Percentiles rank a stretch among this genome's conserved stretches.
These are phyloP conservation scores for Barnettozyma populi DNA, from an alignment of 805 yeast genomes.

Conservation along the genomic window DNA sequence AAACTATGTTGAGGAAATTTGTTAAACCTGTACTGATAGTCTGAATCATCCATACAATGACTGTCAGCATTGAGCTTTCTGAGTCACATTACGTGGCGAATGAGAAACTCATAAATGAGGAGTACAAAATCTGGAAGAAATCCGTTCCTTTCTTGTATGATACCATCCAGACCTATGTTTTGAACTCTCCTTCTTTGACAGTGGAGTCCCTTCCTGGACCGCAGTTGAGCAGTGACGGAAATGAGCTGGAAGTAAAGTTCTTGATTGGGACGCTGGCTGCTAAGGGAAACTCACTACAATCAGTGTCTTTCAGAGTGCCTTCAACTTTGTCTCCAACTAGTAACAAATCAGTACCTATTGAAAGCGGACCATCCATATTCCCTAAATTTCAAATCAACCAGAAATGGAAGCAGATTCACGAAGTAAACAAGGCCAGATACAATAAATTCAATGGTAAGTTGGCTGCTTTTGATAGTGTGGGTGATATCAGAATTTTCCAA, in stretches of 20 bases:
- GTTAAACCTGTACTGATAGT: too few species aligned
- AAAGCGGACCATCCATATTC: slow-evolving; percentile 27
- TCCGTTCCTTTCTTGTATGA: slow-evolving; percentile 75
- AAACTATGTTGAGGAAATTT: too few species aligned
- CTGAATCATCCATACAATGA: too few species aligned
- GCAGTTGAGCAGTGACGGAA: slow-evolving; percentile 20
- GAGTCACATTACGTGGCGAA: slow-evolving; percentile 42
- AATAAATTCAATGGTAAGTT: slow-evolving; percentile 27
- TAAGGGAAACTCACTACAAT: slow-evolving; percentile 37
- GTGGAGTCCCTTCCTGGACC: slow-evolving; percentile 49
- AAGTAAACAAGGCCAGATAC: slow-evolving; percentile 56
- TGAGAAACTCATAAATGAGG: slow-evolving; percentile 68
- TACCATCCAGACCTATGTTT: slow-evolving; percentile 53
- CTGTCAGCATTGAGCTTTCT: slow-evolving; percentile 3
- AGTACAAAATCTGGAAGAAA: slow-evolving; percentile 78
- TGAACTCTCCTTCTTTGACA: slow-evolving; percentile 54
- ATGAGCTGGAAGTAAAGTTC: slow-evolving; percentile 33
- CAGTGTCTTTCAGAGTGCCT: slow-evolving; percentile 34
- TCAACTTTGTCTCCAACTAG: slow-evolving; percentile 39
- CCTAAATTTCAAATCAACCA: slow-evolving; percentile 34
- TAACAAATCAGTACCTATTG: slow-evolving; percentile 21
- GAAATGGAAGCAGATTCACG: slow-evolving; percentile 52
- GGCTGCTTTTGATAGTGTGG: slow-evolving; percentile 30
- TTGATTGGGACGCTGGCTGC: slow-evolving; percentile 44
- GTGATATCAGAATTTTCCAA: slow-evolving; percentile 43